phyloP scores from a whole-genome alignment of 495 filamentous ascomycete genomes.

The Tuber magnatum region DNA sequence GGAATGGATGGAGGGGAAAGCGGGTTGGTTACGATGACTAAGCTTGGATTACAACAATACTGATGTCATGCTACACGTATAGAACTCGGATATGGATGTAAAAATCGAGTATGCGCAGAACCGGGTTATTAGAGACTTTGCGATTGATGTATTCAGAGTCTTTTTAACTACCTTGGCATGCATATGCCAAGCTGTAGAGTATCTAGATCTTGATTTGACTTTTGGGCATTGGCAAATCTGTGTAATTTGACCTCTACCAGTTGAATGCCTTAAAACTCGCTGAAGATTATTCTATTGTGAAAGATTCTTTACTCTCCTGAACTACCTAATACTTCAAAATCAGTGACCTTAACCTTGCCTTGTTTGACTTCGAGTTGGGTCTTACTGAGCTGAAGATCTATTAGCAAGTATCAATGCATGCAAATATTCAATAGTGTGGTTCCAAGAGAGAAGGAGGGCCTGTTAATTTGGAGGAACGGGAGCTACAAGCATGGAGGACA shows the following conservation, averaged over 20 bases:
- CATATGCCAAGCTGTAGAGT: not conserved
- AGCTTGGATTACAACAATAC: not conserved
- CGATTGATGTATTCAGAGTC: not conserved
- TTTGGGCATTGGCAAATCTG: not conserved
- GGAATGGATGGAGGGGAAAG: not conserved
- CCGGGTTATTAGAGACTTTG: not conserved
- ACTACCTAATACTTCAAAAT: fast-evolving
- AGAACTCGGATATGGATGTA: too few relatives aligned
- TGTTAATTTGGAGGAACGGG: not conserved
- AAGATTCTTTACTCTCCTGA: not conserved
- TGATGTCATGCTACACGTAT: too few relatives aligned
- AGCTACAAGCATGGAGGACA: not conserved
- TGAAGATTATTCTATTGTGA: not conserved
- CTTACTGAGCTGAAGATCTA: not conserved
- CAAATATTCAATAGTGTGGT: not conserved
- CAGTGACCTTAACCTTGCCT: too few relatives aligned
- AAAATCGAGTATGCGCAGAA: too few relatives aligned
- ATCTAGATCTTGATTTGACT: not conserved
- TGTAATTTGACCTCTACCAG: not conserved
- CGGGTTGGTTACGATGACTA: not conserved
- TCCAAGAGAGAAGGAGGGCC: not conserved
- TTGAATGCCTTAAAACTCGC: not conserved
- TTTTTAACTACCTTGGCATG: not conserved
- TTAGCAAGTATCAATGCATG: not conserved
- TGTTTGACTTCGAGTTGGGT: not conserved